Evolutionary conservation across 345 rosid genomes (phyloP).

Genomic region (Gynandropsis gynandra): DNA sequence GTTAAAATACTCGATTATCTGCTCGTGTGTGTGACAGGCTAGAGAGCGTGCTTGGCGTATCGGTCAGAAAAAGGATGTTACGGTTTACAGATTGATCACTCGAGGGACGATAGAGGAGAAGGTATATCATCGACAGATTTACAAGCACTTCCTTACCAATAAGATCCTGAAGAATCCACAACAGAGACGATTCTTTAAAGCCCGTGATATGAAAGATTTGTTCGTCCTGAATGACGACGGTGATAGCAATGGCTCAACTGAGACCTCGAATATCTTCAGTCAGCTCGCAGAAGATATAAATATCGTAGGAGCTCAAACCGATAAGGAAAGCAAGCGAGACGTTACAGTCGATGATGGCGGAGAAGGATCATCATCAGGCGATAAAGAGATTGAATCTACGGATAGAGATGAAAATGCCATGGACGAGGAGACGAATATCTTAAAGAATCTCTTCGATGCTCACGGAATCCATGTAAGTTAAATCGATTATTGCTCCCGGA

Average conservation of each 20-base stretch:
- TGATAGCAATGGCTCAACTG: slow-evolving; percentile 53
- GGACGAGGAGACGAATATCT: slow-evolving; percentile 70
- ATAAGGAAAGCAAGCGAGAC: slow-evolving; percentile 23
- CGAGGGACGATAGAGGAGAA: slow-evolving; percentile 97
- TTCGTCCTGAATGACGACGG: slow-evolving; percentile 68
- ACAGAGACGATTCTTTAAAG: slow-evolving; percentile 88
- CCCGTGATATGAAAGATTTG: slow-evolving; percentile 96
- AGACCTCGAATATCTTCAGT: slow-evolving; percentile 80
- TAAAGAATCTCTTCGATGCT: slow-evolving; percentile 74
- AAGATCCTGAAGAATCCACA: slow-evolving; percentile 92
- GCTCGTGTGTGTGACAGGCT: slow-evolving; percentile 41
- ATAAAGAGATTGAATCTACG: slow-evolving; percentile 42
- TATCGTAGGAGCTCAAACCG: slow-evolving; percentile 48
- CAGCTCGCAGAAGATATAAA: slow-evolving; percentile 71
- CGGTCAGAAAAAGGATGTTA: slow-evolving; percentile 89
- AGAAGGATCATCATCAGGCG: slow-evolving; percentile 31
- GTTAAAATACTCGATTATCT: neutral
- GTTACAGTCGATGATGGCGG: slow-evolving; percentile 25
- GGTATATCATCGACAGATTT: slow-evolving; percentile 91
- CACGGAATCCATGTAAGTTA: slow-evolving; percentile 83
- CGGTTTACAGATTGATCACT: slow-evolving; percentile 84
- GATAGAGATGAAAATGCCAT: slow-evolving; percentile 36
- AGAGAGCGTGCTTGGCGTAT: slow-evolving; percentile 99
- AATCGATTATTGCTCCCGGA: neutral
- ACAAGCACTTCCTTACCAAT: slow-evolving; percentile 94